Base-by-base conservation (phyloP, 2,329 filamentous ascomycete genomes). In the Diaporthe humulicola region DNA sequence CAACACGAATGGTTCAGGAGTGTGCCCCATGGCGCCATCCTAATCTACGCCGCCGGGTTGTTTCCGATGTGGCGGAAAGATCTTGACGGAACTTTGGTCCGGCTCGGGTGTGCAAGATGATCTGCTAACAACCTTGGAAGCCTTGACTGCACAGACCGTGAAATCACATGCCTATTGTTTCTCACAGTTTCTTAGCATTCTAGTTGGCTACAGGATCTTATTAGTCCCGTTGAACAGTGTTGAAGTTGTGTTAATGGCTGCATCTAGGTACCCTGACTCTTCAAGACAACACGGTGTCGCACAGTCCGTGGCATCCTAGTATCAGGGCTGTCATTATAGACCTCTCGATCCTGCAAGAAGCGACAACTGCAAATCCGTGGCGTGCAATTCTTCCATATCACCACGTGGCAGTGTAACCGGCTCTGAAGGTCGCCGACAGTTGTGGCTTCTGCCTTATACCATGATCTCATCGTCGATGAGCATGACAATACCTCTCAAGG, bases 1-100 rank as follows among this genome's bases (percentile, higher is more conserved):
- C 64, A 36, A 67, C 64, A 67, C 45, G 45, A 19, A 67, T 38
- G 14, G 22, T 52, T 38, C 64, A 67, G 61, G 30, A 33, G 42
- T n/a, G 42, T 50, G 9, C 28, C 14, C 28, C 3, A 25, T 66
- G 42, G 38, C 42, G 61, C 61, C 61, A 67, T 67, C 61, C 45
- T 52, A 67, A 38, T 52, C 61, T 52, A 9, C 45, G 45, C 1
- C 17, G 61, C 30, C 22, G 22, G 15, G 9, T 38, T 52, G 30
- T 67, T 52, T 67, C 45, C 61, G 61, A 40, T 67, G 0, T 48
- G 36, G 28, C 33, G 45, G 45, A 52, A 67, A 67, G 45, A 66
- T 52, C 30, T 40, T 52, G 64, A 67, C 64, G 22, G 30, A 67
- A 38, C 7, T 52, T 36, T 52, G 45, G 30, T 38, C 22, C 30